Evolutionary conservation across 805 yeast species (phyloP), one percentile per base, ranked within the genome.

Genomic region (Metschnikowia reukaufii): DNA sequence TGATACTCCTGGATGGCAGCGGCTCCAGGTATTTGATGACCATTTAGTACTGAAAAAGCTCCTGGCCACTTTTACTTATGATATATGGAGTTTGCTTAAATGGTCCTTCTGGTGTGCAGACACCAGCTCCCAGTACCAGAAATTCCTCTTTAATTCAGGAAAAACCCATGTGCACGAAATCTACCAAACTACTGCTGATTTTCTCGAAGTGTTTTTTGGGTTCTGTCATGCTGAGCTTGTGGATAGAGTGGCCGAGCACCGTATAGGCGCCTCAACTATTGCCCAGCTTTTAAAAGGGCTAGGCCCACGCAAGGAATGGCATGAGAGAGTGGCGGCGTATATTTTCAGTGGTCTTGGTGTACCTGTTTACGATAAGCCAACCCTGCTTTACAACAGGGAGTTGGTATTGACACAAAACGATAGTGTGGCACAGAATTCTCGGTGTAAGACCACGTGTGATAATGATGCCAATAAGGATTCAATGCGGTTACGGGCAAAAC

Each of bases 21-120:
- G 44, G 8, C 48, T 64, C 30, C 55, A 50, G 31, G 54, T 70
- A 2, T 69, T 66, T 56, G 74, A 65, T 44, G 74, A 72, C 19
- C 48, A 50, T 12, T 43, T 67, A 4, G 42, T 70, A 5, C 52
- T 63, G 2, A 47, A 48, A 16, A 56, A 56, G 31, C 49, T 70
- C 12, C 58, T 58, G 44, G 65, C 66, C 2, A 51, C 53, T 25
- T 18, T 42, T 4, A 47, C 48, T 12, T 68, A 59, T 52, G 58
- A 47, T 33, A 10, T 71, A 5, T 68, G 73, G 74, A 45, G 53
- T 12, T 45, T 70, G 29, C 42, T 68, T 10, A 59, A 61, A 32
- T 72, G 76, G 76, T 50, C 67, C 9, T 66, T 68, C 39, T 57
- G 56, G 50, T 72, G 76, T 53, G 70, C 72, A 6, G 64, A 64